Evolutionary conservation across 2,329 filamentous ascomycete species (phyloP), one percentile per base, ranked within the genome.

Genomic region (Cladobotryum protrusum): DNA sequence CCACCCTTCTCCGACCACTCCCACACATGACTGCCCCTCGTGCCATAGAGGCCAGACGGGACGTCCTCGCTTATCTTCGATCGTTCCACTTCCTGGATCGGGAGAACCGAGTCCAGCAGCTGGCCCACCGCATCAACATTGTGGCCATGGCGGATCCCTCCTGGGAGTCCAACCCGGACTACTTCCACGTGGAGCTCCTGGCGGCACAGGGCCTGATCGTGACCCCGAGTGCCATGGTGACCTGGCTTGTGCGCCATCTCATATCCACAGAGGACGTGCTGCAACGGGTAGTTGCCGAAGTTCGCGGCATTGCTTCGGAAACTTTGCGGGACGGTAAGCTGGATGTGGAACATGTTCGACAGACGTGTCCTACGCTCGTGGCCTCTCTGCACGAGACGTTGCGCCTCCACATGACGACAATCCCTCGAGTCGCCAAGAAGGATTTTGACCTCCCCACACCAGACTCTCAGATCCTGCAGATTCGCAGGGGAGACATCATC

Each of bases 181-280:
- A 65, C 47, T 65, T 61, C 48, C 58, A 61, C 8, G 61, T 63
- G 17, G 63, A 65, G 47, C 62, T 65, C 54, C 61, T 65, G 34
- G 60, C 63, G 33, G 63, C 62, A 3, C 56, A 65, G 13, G 63
- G 63, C 9, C 58, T 65, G 1, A 54, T 66, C 2, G 59, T 60
- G 8, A 66, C 63, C 0, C 61, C 63, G 1, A 65, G 62, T 49
- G 64, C 62, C 1, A 57, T 65, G 9, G 54, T 59, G 7, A 61
- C 63, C 19, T 65, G 63, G 63, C 56, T 65, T 5, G 52, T 61
- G 24, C 59, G 63, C 12, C 58, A 65, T 20, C 54, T 65, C 3
- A 39, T 65, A 9, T 50, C 58, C 15, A 42, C 55, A 0, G 52
- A 52, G 4, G 52, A 49, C 7, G 50, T 64, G 17, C 48, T 60